Base-by-base conservation (phyloP, 257 asterid genomes). In the Nicotiana benthamiana region DNA sequence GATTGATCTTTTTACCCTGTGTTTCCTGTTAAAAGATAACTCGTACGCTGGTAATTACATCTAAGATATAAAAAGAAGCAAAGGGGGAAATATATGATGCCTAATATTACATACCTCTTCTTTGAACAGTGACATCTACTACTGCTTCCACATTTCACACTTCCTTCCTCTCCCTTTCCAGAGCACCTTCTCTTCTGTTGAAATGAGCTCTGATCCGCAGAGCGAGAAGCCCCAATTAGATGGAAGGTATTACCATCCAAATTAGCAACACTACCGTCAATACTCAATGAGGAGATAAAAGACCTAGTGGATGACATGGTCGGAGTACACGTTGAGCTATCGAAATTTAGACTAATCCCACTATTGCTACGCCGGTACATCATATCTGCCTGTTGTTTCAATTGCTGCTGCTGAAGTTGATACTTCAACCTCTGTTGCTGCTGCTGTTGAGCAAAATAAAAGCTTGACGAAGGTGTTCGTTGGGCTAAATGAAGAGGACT, bases 61-160 rank as follows among this genome's bases (percentile, higher is more conserved):
- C 1, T 1, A 26, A 18, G 28, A 74, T 67, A 77, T 13, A 70
- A 54, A 22, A 43, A n/a, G 3, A 68, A 30, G 52, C 43, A 63
- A 48, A 64, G 26, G 16, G 17, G 40, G 10, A 51, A 66, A 8
- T 17, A 1, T 20, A 57, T 30, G 27, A 80, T 56, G 84, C 48
- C 11, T 78, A 67, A 75, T 75, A 79, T 27, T 83, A 74, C 62
- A 48, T 24, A 92, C 98, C 98, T 93, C 87, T 95, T 95, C 90
- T 93, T 94, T 8, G 97, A 90, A 84, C 98, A 95, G 81, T 92
- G 98, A 83, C 98, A 95, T 83, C 92, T 84, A 8, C 95, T 91
- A 51, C 91, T 90, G 61, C 94, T 92, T 75, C 97, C 94, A 87
- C 98, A 94, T 90, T 94, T 94, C 74, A 86, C 93, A 82, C 92